A percentile compares a stretch with the other conserved stretches of the same genome.
phyloP scores from a whole-genome alignment of 179 eudicot species.

The Drosera spatulata region DNA sequence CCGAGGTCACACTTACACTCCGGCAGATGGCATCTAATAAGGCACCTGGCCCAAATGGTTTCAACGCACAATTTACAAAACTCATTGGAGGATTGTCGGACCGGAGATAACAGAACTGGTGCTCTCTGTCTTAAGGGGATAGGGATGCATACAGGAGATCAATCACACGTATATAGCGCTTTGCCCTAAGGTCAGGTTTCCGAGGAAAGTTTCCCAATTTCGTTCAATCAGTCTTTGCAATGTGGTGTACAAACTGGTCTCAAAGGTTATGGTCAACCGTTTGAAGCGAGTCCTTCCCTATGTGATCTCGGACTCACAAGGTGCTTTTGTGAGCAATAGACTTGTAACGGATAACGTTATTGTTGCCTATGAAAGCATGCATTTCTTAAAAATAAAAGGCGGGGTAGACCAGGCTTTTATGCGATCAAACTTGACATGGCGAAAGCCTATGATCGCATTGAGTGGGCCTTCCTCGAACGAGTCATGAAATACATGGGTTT shows the following conservation, averaged over 20 bases:
- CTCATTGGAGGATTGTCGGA: too few species aligned
- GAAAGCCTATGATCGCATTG: conserved; percentile 4
- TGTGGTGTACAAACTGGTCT: conserved; percentile 1
- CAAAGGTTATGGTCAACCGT: neutral
- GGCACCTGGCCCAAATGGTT: too few species aligned
- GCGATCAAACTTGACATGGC: conserved; percentile 4
- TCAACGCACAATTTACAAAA: too few species aligned
- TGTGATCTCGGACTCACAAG: neutral
- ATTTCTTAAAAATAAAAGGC: neutral
- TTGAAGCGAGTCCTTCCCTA: neutral
- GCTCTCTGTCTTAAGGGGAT: too few species aligned
- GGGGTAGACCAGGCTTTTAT: neutral
- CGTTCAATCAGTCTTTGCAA: conserved; percentile 1
- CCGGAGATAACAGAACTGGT: too few species aligned
- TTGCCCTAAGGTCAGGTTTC: too few species aligned
- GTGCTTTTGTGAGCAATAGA: conserved; percentile 1
- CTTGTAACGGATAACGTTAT: conserved; percentile 2
- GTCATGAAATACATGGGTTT: conserved; percentile 2
- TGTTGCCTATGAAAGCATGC: conserved; percentile 2
- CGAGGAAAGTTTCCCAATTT: too few species aligned
- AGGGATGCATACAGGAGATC: too few species aligned
- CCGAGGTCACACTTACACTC: too few species aligned
- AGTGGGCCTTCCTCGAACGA: neutral
- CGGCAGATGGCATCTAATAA: too few species aligned
- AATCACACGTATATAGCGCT: too few species aligned